Base-by-base conservation (phyloP, 352 stramenopile genomes). In the Blastocystis sp. region DNA sequence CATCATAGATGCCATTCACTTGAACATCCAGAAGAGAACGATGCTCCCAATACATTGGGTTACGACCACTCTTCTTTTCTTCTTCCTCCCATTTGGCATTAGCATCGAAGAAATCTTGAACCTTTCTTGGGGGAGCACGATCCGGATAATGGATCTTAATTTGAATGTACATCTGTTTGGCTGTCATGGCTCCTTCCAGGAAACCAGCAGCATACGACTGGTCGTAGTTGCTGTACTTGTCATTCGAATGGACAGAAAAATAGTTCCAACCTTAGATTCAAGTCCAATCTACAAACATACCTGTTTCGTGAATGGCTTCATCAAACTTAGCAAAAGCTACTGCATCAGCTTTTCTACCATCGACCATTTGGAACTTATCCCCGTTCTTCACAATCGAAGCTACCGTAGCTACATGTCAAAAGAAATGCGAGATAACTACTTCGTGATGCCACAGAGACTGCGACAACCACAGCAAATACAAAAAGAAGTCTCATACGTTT, bases 81-180 rank as follows among this genome's bases (percentile, higher is more conserved):
- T 90, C 86, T 3, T 93, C 66, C 5, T 74, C 78, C 1, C 67
- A 56, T 9, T 90, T 49, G 0, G 88, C 89, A 21, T 89, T 86
- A 9, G 88, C 86, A 35, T 91, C 90, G 52, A 87, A 87, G 43
- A 78, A 87, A 54, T 37, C 51, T 51, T 78, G 77, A 7, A 87
- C 77, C 49, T n/a, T 88, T 90, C 19, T 88, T 88, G 75, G 91
- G 92, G 88, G 92, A 91, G 73, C 90, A 90, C 12, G 88, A 29
- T 87, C 77, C 42, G 77, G 59, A 46, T 90, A 90, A n/a, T 69
- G 77, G 61, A 93, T 92, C 66, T 80, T 78, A 65, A 91, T 93
- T 80, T 93, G 91, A 69, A 92, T 71, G 81, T 92, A 89, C 58
- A 93, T 93, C 24, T 90, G 90, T n/a, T 89, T 89, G 57, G 92